Conservation (phyloP, 169 alveolate species). For the Babesia bovis region DNA sequence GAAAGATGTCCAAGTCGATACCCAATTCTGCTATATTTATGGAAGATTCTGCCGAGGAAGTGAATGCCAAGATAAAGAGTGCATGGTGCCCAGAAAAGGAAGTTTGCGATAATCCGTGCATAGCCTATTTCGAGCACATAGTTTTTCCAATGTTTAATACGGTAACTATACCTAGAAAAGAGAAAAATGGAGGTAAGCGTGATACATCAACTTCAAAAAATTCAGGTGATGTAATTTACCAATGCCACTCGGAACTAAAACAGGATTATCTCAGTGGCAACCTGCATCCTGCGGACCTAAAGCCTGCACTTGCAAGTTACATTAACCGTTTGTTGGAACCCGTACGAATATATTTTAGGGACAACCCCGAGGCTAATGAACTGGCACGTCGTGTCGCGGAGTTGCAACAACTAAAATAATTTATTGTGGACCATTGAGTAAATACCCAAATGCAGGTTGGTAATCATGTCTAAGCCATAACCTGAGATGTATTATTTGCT, state of each 20-base stretch:
- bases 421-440: too few relatives aligned
- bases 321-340: slow-evolving; percentile 93
- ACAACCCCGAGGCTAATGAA: slow-evolving; percentile 57
- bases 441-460: too few relatives aligned
- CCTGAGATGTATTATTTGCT: too few relatives aligned
- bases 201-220: slow-evolving; percentile 15
- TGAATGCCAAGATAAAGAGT: slow-evolving; percentile 91
- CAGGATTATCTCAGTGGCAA: slow-evolving; percentile 86
- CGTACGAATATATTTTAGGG: slow-evolving; percentile 93
- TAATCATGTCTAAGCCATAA: too few relatives aligned
- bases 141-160: slow-evolving; percentile 79
- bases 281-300: slow-evolving; percentile 95
- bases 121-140: slow-evolving; percentile 87
- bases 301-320: slow-evolving; percentile 86
- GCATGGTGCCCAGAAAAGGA: slow-evolving; percentile 94
- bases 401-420: slow-evolving; percentile 31
- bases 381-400: slow-evolving; percentile 43
- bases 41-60: slow-evolving; percentile 94
- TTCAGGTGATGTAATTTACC: slow-evolving; percentile 83
- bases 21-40: slow-evolving; percentile 96
- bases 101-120: slow-evolving; percentile 92
- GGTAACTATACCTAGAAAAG: slow-evolving; percentile 76
- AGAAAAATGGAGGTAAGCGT: slow-evolving; percentile 85
- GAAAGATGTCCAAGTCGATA: slow-evolving; percentile 95
- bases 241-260: slow-evolving; percentile 85